Base-by-base conservation (phyloP, 2,329 filamentous ascomycete genomes). In the Cytospora piceae region DNA sequence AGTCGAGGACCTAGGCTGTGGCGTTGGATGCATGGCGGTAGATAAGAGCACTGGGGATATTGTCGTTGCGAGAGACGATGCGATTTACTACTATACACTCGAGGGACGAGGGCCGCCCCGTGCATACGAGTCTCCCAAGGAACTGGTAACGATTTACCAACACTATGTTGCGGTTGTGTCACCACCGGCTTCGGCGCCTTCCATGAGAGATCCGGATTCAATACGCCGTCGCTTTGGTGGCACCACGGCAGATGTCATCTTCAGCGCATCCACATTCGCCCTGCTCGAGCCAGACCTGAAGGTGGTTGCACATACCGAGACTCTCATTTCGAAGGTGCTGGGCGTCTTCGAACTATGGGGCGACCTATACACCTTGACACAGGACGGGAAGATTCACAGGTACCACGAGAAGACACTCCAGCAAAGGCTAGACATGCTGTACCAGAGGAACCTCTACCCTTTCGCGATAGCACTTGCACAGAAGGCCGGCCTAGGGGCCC, bases 381-480 rank as follows among this genome's bases (percentile, higher is more conserved):
- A 93, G 69, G 93, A 99, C 74, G 94, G 95, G 70, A 98, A 97
- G 84, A 91, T 94, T 29, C 22, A 90, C 72, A 89, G 90, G 51
- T 98, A 97, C 72, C 92, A 93, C 71, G 94, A 99, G 74, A 97
- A 96, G 77, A 84, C 90, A 0, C 85, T 99, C 15, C 90, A 94
- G 70, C 94, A 97, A 75, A 92, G 95, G 73, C 83, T 99, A 0
- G 94, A 98, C 69, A 91, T 98, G 74, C 81, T 99, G 8, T 99
- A 97, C 73, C 93, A 97, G 72, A 88, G 94, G 60, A 97, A 97
- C 74, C 87, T 98, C 68, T 99, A 94, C 72, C 89, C 94, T 0
- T 80, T 96, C 58, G 95, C 95, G 1, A 95, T 98, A 70, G 96
- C 94, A 72, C 82, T 99, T 64, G 95, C 95, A 0, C 93, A 96